A percentile compares a stretch with the other conserved stretches of the same genome.
These are phyloP conservation scores for Sporisorium exsertum DNA, from an alignment of 1,284 basidiomycete genomes.

Conservation along the genomic window DNA sequence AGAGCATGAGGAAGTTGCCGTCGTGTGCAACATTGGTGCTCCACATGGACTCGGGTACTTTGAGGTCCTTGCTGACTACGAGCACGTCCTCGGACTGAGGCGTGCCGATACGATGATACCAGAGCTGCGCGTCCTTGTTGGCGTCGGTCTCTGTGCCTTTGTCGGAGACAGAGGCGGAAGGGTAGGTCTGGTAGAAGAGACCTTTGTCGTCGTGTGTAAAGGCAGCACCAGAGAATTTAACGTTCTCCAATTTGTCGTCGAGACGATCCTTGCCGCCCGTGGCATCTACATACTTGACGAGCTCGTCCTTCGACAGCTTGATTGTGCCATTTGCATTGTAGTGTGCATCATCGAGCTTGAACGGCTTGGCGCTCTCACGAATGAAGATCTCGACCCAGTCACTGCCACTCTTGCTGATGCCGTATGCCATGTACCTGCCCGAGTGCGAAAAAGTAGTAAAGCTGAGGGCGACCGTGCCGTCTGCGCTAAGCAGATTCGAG, in stretches of 20 bases:
- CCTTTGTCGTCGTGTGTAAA: constrained; percentile 67
- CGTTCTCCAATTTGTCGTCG: constrained; percentile 55
- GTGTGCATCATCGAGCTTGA: constrained; percentile 40
- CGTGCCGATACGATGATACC: constrained; percentile 65
- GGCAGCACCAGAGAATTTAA: constrained; percentile 62
- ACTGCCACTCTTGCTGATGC: constrained; percentile 63
- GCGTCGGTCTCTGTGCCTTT: constrained; percentile 66
- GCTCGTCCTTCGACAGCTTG: constrained; percentile 40
- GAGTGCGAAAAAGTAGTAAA: constrained; percentile 61
- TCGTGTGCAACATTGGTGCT: constrained; percentile 59
- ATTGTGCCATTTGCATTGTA: constrained; percentile 52
- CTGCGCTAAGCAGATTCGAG: constrained; percentile 61
- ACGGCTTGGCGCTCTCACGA: constrained; percentile 58
- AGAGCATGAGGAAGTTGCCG: constrained; percentile 59
- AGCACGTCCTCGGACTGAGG: constrained; percentile 61
- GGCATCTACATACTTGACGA: constrained; percentile 38
- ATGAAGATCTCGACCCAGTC: constrained; percentile 67
- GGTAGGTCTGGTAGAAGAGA: constrained; percentile 66
- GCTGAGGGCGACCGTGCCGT: constrained; percentile 64
- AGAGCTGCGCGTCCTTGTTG: constrained; percentile 65
- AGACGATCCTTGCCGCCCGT: constrained; percentile 59
- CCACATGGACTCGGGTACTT: constrained; percentile 61
- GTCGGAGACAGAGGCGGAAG: constrained; percentile 54
- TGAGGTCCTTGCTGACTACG: constrained; percentile 59
- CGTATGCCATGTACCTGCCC: constrained; percentile 65